Percentiles rank a stretch among this genome's conserved stretches.
Conservation (phyloP, 2,329 filamentous ascomycete genomes). For the Penicillium fuscoglaucum region DNA sequence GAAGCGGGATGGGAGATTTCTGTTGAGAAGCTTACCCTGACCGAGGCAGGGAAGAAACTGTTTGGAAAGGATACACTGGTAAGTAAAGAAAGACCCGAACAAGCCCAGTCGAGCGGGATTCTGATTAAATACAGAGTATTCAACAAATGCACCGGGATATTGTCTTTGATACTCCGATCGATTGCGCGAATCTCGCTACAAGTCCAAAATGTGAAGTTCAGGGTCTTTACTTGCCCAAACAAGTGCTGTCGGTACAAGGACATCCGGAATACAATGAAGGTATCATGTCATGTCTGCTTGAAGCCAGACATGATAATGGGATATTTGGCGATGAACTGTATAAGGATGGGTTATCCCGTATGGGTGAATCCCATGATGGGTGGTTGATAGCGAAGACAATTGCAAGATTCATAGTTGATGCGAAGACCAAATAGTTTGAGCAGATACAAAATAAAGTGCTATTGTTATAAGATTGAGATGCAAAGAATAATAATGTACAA, state of each 20-base stretch:
- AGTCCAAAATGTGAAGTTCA: slow-evolving; percentile 48
- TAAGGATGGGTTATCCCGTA: slow-evolving; percentile 21
- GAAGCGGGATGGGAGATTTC: slow-evolving; percentile 50
- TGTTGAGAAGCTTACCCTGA: slow-evolving; percentile 45
- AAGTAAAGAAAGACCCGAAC: neutral
- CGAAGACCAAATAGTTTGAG: neutral
- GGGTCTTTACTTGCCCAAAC: slow-evolving; percentile 44
- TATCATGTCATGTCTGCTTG: slow-evolving; percentile 39
- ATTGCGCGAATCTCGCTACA: slow-evolving; percentile 44
- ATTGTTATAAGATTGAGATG: neutral
- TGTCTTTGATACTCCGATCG: slow-evolving; percentile 43
- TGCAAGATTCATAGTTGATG: neutral
- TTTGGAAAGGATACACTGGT: slow-evolving; percentile 37
- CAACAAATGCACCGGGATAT: slow-evolving; percentile 54
- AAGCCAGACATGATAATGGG: slow-evolving; percentile 22
- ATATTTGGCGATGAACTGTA: slow-evolving; percentile 28
- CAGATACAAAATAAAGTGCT: neutral
- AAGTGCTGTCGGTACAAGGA: slow-evolving; percentile 49
- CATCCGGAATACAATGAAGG: slow-evolving; percentile 49
- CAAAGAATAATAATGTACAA: neutral
- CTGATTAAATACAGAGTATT: slow-evolving; percentile 21
- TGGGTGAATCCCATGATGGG: slow-evolving; percentile 26
- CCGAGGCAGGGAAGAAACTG: slow-evolving; percentile 42
- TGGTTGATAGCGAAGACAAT: slow-evolving; percentile 15
- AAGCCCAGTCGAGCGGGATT: neutral